Evolutionary conservation across 139 green algal species (phyloP).

Genomic region (Limnomonas spitsbergensis): DNA sequence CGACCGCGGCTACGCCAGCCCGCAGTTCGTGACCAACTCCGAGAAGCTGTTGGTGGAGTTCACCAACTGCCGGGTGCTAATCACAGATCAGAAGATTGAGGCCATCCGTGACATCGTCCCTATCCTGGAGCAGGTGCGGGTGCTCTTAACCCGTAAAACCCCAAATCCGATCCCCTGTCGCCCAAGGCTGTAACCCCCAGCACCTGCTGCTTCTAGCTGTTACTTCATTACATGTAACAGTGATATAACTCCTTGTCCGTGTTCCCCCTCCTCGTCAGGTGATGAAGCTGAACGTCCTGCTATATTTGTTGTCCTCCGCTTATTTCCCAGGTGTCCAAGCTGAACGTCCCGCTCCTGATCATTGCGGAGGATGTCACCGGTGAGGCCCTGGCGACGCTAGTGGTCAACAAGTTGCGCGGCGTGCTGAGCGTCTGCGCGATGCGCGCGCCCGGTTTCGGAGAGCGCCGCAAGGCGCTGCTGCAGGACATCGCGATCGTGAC

Average conservation of each 20-base stretch:
- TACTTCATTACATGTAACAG: no score
- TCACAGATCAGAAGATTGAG: conserved; percentile 93
- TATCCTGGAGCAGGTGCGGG: conserved; percentile 71
- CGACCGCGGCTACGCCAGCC: conserved; percentile 95
- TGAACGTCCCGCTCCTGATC: conserved; percentile 87
- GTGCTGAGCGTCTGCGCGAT: conserved; percentile 93
- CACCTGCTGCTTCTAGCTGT: no score
- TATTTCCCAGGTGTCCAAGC: conserved; percentile 64
- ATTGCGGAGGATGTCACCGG: conserved; percentile 94
- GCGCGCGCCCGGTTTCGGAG: conserved; percentile 96
- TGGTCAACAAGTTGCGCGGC: conserved; percentile 98
- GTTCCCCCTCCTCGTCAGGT: no score
- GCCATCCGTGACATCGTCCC: conserved; percentile 69
- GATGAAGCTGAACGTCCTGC: no score
- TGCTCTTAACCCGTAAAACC: no score
- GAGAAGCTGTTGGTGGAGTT: conserved; percentile 89
- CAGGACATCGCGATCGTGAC: conserved; percentile 96
- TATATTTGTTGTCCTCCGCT: no score
- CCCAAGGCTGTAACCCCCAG: no score
- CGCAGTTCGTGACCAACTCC: conserved; percentile 94
- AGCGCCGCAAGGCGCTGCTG: conserved; percentile 96
- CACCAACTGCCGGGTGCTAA: conserved; percentile 86
- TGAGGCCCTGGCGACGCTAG: conserved; percentile 94
- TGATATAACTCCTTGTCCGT: no score
- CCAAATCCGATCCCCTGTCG: no score